Evolutionary conservation across 73 alveolate genomes (phyloP).

Genomic region (Durusdinium trenchii): DNA sequence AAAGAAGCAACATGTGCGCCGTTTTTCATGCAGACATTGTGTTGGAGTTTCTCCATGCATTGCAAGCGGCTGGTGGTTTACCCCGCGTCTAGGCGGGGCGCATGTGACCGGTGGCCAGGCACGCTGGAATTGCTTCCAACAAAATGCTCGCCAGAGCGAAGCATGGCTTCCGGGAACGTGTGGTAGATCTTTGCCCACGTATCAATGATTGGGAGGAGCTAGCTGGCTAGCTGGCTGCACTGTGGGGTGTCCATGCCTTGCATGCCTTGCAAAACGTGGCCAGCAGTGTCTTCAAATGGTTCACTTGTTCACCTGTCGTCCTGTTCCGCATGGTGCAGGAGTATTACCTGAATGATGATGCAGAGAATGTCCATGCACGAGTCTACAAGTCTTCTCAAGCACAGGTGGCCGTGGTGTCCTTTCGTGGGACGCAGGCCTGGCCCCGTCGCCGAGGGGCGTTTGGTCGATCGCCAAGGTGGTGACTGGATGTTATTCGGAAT

Average conservation of each 20-base stretch:
- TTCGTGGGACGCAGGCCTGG: conserved; percentile 80
- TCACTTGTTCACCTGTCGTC: not conserved
- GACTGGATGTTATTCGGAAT: too few relatives aligned
- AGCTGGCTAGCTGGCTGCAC: not conserved
- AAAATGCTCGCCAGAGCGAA: conserved; percentile 63
- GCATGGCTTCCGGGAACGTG: conserved; percentile 73
- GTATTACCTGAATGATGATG: conserved; percentile 74
- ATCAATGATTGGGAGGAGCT: conserved; percentile 83
- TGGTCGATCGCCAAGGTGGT: too few relatives aligned
- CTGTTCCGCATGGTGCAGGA: too few relatives aligned
- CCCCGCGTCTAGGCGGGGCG: too few relatives aligned
- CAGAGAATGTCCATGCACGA: conserved; percentile 84
- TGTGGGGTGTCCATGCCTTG: not conserved
- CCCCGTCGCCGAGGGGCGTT: too few relatives aligned
- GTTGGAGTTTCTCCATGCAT: too few relatives aligned
- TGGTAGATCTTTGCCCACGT: conserved; percentile 84
- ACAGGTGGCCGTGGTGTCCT: conserved; percentile 71
- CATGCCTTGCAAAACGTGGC: not conserved
- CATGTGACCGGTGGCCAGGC: too few relatives aligned
- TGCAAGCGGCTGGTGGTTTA: too few relatives aligned
- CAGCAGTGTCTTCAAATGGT: not conserved
- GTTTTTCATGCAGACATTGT: too few relatives aligned
- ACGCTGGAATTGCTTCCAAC: conserved; percentile 68
- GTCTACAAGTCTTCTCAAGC: conserved; percentile 75
- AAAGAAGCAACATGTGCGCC: too few relatives aligned